Base-by-base conservation (phyloP, 1,284 basidiomycete genomes). In the Exsudoporus floridanus region DNA sequence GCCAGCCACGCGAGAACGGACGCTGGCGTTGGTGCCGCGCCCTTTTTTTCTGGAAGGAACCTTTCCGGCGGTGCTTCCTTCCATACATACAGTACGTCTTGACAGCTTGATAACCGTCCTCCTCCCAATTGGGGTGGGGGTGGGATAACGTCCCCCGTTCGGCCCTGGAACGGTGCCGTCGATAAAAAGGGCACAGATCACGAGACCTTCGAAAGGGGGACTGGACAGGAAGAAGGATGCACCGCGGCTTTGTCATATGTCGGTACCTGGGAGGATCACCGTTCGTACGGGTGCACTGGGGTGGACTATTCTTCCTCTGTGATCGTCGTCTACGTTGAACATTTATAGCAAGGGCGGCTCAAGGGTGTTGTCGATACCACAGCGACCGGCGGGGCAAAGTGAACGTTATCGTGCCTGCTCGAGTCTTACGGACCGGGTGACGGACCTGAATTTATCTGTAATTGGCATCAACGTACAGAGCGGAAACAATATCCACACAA, bases 371-470 rank as follows among this genome's bases (percentile, higher is more conserved):
- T 44, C 39, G 6, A 30, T 44, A 23, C 28, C 37, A 21, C n/a
- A 23, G 0, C 8, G 3, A 36, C 18, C 18, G 25, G 30, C 35
- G 40, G 60, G 55, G 34, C 30, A 30, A 30, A 30, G 30, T 30
- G 6, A 30, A 39, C 14, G 18, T 36, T 42, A 28, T 13, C 31
- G 21, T 25, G 45, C 47, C 38, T 40, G 30, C 14, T 14, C 28
- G 27, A 34, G 28, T 34, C 46, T 36, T 53, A 39, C 30, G 25
- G 12, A 49, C 54, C 28, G 27, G 23, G 23, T 23, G 23, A 46
- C 13, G 53, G 52, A 43, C 67, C 64, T 66, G 55, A 66, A 70
- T 66, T 52, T 70, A 55, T 33, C 67, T 61, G 31, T 49, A 53
- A 58, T 61, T 38, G 53, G 60, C 21, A 9, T 53, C 52, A 50